phyloP scores from a whole-genome alignment of 129 eudicot genomes.

The Mikania micrantha region DNA sequence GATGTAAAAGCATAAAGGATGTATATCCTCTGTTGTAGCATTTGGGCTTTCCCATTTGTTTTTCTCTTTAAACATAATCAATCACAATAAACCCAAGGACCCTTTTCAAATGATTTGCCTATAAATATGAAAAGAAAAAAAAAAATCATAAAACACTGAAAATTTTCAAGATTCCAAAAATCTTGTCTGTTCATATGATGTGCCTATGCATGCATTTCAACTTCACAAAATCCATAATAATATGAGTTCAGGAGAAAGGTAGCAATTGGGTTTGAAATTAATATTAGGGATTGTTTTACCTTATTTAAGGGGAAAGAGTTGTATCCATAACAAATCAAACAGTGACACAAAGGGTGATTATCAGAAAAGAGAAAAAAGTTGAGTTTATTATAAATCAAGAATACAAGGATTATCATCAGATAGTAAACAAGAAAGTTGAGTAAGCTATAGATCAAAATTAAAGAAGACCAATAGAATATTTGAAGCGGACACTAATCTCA shows the following conservation, averaged over 20 bases:
- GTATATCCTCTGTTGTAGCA: neutral
- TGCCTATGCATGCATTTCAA: neutral
- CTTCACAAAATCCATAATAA: constrained; percentile 4
- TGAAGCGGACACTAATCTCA: constrained; percentile 37
- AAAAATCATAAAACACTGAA: neutral
- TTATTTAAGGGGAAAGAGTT: neutral
- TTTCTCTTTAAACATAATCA: neutral
- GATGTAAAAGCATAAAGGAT: too few species aligned
- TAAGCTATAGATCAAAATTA: constrained; percentile 29
- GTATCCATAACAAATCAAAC: neutral
- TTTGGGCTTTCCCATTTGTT: neutral
- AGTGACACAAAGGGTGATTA: constrained; percentile 10
- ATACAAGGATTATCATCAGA: constrained; percentile 24
- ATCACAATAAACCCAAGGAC: neutral
- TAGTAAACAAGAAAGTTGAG: constrained; percentile 17
- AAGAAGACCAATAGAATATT: constrained; percentile 32
- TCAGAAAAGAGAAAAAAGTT: constrained; percentile 2
- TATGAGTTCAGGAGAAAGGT: neutral
- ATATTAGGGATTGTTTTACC: neutral
- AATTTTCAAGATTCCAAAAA: neutral
- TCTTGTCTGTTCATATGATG: neutral
- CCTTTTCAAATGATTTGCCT: neutral
- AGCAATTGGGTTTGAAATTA: neutral
- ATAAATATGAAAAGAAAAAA: neutral
- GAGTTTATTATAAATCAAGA: constrained; percentile 20